Evolutionary conservation across 768 basidiomycete genomes (phyloP), one percentile per base, ranked within the genome.

Genomic region (Serendipita indica): DNA sequence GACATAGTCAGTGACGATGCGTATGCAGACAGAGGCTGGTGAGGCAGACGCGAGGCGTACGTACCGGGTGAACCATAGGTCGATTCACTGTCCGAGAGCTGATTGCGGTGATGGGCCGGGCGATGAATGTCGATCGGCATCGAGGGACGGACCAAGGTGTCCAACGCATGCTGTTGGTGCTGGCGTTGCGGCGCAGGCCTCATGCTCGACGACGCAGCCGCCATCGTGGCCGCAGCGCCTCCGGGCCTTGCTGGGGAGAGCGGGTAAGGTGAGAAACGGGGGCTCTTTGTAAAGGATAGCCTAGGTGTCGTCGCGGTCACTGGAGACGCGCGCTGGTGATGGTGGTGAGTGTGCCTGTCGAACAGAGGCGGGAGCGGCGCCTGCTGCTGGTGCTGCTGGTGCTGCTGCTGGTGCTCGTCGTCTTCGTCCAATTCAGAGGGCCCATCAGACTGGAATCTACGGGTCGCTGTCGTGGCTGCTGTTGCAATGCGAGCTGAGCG

Each of bases 321-420:
- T 43, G 41, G 41, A 43, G 41, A 43, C 41, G 41, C 41, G 41
- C 41, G 41, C 41, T 46, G 43, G 7, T 46, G 43, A 27, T 46
- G 43, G 43, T 46, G 43, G 43, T 46, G 43, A 33, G 22, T 27
- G 49, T 37, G n/a, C 35, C 35, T 37, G 35, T 37, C 35, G 35
- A 37, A 37, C 10, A n/a, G 35, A 37, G n/a, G 35, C 35, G n/a
- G 35, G n/a, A n/a, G n/a, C 35, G 35, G 10, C 35, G 10, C 35
- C n/a, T 37, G n/a, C n/a, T n/a, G n/a, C n/a, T n/a, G n/a, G n/a
- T n/a, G n/a, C n/a, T n/a, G n/a, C n/a, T n/a, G n/a, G n/a, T n/a
- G n/a, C n/a, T n/a, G n/a, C n/a, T n/a, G n/a, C n/a, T n/a, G n/a
- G n/a, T n/a, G n/a, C n/a, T n/a, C n/a, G n/a, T n/a, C n/a, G n/a